Evolutionary conservation across 495 filamentous ascomycete species (phyloP).

Genomic region (Mycothermus thermophilus): DNA sequence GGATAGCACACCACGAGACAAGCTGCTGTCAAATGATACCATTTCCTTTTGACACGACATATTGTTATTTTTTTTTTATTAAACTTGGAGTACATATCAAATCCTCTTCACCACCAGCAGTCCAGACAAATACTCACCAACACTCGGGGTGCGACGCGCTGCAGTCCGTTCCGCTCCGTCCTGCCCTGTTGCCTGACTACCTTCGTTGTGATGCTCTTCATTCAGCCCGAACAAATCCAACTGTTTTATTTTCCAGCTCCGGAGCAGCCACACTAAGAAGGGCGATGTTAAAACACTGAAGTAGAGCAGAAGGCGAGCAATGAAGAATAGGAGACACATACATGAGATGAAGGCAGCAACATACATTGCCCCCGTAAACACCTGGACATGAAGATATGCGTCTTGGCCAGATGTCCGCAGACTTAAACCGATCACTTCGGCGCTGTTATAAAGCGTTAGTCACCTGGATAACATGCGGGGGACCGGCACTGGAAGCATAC

Average conservation of each 20-base stretch:
- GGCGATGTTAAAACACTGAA: neutral
- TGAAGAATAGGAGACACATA: too few relatives aligned
- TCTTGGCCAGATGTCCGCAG: constrained; percentile 35
- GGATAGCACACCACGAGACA: too few relatives aligned
- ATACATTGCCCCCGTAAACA: constrained; percentile 27
- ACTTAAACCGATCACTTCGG: constrained; percentile 61
- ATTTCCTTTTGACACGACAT: neutral
- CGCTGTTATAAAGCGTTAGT: constrained; percentile 12
- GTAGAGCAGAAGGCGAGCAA: neutral
- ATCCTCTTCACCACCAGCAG: constrained; percentile 10
- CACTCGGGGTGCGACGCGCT: constrained; percentile 1
- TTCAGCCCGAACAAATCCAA: constrained; percentile 17
- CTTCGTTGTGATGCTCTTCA: constrained; percentile 17
- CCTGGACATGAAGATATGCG: constrained; percentile 29
- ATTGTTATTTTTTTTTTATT: neutral
- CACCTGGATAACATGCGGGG: neutral
- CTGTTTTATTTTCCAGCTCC: constrained; percentile 33
- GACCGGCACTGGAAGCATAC: constrained; percentile 6
- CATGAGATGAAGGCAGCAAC: constrained; percentile 26
- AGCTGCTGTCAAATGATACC: too few relatives aligned
- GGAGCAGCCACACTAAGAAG: constrained; percentile 23
- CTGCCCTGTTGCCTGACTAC: constrained; percentile 11
- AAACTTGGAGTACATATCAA: too few relatives aligned
- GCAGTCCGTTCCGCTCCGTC: neutral
- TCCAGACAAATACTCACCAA: constrained; percentile 11